phyloP scores from a whole-genome alignment of 805 yeast genomes.

The Zygosaccharomyces kombuchaensis region DNA sequence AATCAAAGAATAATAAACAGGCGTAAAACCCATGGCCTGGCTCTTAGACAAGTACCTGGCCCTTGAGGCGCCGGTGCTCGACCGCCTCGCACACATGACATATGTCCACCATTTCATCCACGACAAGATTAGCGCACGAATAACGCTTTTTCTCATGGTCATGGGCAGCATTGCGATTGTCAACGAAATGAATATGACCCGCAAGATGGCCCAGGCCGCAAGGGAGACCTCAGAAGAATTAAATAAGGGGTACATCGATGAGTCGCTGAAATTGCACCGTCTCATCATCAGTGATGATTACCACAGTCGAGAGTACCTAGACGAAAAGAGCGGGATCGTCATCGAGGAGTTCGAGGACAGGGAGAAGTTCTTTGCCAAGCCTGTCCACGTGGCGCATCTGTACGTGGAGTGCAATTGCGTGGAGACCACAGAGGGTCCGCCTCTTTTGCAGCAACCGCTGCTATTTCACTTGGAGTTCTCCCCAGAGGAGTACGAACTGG shows the following conservation, averaged over 20 bases:
- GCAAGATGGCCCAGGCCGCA: constrained; percentile 34
- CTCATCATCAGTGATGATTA: constrained; percentile 32
- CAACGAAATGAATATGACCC: constrained; percentile 33
- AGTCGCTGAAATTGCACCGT: constrained; percentile 29
- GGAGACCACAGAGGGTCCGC: constrained; percentile 16
- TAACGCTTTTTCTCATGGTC: constrained; percentile 30
- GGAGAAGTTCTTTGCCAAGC: constrained; percentile 64
- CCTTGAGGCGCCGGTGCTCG: constrained; percentile 20
- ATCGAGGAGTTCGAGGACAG: constrained; percentile 42
- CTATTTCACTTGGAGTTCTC: constrained; percentile 72
- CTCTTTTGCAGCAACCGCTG: constrained; percentile 36
- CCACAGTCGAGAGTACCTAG: constrained; percentile 32
- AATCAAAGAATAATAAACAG: not conserved
- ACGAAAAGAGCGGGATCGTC: constrained; percentile 32
- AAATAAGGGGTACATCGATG: constrained; percentile 31
- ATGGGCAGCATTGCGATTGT: constrained; percentile 33
- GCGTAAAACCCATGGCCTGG: not conserved
- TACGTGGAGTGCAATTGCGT: constrained; percentile 49
- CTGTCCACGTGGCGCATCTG: constrained; percentile 75
- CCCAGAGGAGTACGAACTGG: constrained; percentile 67
- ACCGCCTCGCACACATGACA: constrained; percentile 13
- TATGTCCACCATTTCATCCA: constrained; percentile 26
- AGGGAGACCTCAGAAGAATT: constrained; percentile 33
- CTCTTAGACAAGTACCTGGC: constrained; percentile 16
- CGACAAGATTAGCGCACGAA: constrained; percentile 33